Evolutionary conservation across 495 filamentous ascomycete species (phyloP).

Genomic region (Aeminium ludgeri): DNA sequence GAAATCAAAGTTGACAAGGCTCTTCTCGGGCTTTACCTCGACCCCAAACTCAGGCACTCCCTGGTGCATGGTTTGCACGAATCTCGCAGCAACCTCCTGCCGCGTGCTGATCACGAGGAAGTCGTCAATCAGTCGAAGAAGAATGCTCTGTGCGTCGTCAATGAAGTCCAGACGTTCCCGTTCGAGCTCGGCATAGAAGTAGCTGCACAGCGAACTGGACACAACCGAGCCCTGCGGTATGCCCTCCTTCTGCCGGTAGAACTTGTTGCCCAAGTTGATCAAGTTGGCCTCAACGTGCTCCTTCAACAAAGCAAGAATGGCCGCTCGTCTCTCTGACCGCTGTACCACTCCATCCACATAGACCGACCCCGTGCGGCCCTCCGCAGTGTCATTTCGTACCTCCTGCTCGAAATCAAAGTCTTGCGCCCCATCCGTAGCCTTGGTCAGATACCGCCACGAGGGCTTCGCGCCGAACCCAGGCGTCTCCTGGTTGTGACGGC

Average conservation of each 20-base stretch:
- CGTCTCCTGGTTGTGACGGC: slow-evolving; percentile 8
- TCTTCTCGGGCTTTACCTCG: slow-evolving; percentile 58
- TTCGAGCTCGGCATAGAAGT: slow-evolving; percentile 85
- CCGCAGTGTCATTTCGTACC: slow-evolving; percentile 31
- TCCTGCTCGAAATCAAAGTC: slow-evolving; percentile 37
- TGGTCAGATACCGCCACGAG: slow-evolving; percentile 46
- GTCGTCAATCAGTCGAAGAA: slow-evolving; percentile 78
- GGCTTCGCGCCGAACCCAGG: slow-evolving; percentile 27
- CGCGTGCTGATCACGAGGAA: slow-evolving; percentile 75
- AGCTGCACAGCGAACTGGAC: slow-evolving; percentile 75
- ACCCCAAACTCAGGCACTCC: slow-evolving; percentile 71
- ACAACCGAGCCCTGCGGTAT: slow-evolving; percentile 88
- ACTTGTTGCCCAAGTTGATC: slow-evolving; percentile 77
- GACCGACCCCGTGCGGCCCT: slow-evolving; percentile 45
- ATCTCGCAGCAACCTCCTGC: slow-evolving; percentile 42
- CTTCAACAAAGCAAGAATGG: slow-evolving; percentile 51
- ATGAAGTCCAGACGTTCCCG: slow-evolving; percentile 49
- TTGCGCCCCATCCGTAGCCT: slow-evolving; percentile 36
- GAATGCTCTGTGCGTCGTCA: slow-evolving; percentile 37
- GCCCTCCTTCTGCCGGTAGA: slow-evolving; percentile 70
- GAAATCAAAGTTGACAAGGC: slow-evolving; percentile 70
- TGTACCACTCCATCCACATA: slow-evolving; percentile 50
- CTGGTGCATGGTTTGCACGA: slow-evolving; percentile 60
- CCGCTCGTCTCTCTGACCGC: slow-evolving; percentile 34
- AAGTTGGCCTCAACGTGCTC: slow-evolving; percentile 71